These are phyloP conservation scores for Nothophoma quercina DNA, from an alignment of 2,329 filamentous ascomycete species.

Conservation along the genomic window DNA sequence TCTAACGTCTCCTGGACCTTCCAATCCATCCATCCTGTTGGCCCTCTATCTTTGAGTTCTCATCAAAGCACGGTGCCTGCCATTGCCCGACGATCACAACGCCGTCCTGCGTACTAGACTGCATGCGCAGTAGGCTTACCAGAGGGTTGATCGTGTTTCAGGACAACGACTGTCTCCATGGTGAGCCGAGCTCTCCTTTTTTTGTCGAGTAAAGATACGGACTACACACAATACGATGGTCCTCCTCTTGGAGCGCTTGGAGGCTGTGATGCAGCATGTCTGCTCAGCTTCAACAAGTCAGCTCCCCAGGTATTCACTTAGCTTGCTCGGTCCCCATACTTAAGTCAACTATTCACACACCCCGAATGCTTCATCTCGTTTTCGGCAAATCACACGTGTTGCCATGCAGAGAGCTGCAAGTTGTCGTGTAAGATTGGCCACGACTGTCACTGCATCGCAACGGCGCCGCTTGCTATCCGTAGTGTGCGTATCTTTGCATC, in stretches of 20 bases:
- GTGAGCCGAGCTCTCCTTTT: slow-evolving; percentile 13
- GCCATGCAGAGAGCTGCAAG: neutral
- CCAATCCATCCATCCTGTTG: neutral
- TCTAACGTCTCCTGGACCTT: neutral
- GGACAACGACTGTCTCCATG: neutral
- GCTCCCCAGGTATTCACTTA: neutral
- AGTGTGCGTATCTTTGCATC: neutral
- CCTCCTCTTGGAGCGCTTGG: neutral
- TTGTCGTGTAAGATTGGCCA: neutral
- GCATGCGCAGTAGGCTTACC: slow-evolving; percentile 4
- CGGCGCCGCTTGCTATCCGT: slow-evolving; percentile 1
- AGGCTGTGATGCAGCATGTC: neutral
- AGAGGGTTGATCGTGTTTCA: slow-evolving; percentile 14
- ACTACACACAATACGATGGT: neutral
- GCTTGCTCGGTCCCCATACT: neutral
- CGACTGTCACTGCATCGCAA: neutral
- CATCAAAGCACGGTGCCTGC: slow-evolving; percentile 9
- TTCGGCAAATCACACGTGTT: slow-evolving; percentile 9
- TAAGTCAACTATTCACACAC: neutral
- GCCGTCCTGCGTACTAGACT: slow-evolving; percentile 8
- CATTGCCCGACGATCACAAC: slow-evolving; percentile 10
- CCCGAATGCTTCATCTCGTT: neutral
- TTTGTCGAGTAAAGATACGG: neutral
- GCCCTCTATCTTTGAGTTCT: neutral
- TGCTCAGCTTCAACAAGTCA: neutral